Base-by-base conservation (phyloP, 2,329 filamentous ascomycete species). In the Ustulina deusta region DNA sequence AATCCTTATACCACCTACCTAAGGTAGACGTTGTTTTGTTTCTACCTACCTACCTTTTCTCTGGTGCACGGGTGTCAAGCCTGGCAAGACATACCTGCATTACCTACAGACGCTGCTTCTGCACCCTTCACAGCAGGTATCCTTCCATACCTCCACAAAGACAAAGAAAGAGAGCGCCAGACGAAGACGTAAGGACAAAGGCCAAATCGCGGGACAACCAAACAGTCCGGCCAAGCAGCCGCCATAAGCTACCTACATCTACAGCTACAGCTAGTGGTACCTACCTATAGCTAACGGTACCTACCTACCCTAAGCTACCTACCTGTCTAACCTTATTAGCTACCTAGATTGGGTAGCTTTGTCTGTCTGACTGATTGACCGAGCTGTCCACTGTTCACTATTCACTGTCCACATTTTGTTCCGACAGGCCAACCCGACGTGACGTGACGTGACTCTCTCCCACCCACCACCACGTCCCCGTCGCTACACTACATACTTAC, bases 381-480 rank as follows among this genome's bases (percentile, higher is more conserved):
- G 25, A 29, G 20, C 52, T 40, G 34, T 25, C 36, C 36, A 29
- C 52, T n/a, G n/a, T n/a, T n/a, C n/a, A n/a, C n/a, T n/a, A n/a
- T n/a, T n/a, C n/a, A n/a, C n/a, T 49, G 34, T 25, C 36, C 36
- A 29, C 52, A 29, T 46, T 40, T 20, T 42, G 48, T 27, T 52
- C 49, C 27, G 15, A 34, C 49, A 10, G 49, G 36, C 54, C 54
- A 7, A 25, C 22, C 54, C 13, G 38, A 61, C 59, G 59, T 61
- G 59, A 63, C 55, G 46, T 61, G 56, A 52, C 63, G 49, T 61
- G 61, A 64, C 40, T n/a, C 55, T 51, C 40, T 48, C 32, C 48
- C 54, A 63, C 46, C 38, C 46, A 66, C 55, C 36, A 52, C 22
- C 60, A 61, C 38, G 48, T 58, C 52, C n/a, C 36, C 27, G 25